These are phyloP conservation scores for Beta corolliflora DNA, from an alignment of 179 eudicot genomes.

Conservation along the genomic window DNA sequence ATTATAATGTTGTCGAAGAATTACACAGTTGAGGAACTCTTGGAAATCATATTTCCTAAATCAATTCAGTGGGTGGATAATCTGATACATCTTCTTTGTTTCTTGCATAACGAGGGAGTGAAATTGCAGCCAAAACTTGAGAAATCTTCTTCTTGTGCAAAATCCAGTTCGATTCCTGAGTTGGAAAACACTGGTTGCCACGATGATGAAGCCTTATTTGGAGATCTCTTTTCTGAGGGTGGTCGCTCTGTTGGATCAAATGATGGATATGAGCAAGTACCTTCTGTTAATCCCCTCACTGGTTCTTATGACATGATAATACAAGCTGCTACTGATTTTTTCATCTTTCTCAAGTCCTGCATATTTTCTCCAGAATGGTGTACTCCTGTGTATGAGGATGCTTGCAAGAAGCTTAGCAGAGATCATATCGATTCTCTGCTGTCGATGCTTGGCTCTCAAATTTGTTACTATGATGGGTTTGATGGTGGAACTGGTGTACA, in stretches of 20 bases:
- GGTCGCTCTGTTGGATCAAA: constrained; percentile 87
- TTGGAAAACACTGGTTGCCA: constrained; percentile 69
- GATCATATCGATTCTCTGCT: constrained; percentile 72
- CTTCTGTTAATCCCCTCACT: constrained; percentile 49
- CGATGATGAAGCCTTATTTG: constrained; percentile 98
- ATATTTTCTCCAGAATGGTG: constrained; percentile 79
- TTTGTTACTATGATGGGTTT: constrained; percentile 57
- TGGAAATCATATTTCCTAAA: constrained; percentile 59
- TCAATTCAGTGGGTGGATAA: constrained; percentile 81
- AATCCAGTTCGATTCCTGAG: constrained; percentile 58
- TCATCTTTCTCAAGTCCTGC: constrained; percentile 59
- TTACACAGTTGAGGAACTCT: constrained; percentile 61
- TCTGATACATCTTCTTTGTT: constrained; percentile 66
- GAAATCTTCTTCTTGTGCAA: constrained; percentile 68
- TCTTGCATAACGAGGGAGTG: constrained; percentile 87
- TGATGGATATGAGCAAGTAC: constrained; percentile 77
- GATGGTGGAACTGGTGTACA: constrained; percentile 46
- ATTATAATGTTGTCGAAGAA: constrained; percentile 49
- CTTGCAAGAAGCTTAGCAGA: constrained; percentile 56
- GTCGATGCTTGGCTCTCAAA: constrained; percentile 56
- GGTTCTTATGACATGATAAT: constrained; percentile 63
- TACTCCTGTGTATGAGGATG: constrained; percentile 57
- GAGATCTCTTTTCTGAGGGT: constrained; percentile 96
- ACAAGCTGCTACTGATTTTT: constrained; percentile 72
- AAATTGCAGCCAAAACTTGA: constrained; percentile 78